A percentile compares a stretch with the other conserved stretches of the same genome.
phyloP scores from a whole-genome alignment of 2,329 filamentous ascomycete genomes.

The Pochonia chlamydosporia region DNA sequence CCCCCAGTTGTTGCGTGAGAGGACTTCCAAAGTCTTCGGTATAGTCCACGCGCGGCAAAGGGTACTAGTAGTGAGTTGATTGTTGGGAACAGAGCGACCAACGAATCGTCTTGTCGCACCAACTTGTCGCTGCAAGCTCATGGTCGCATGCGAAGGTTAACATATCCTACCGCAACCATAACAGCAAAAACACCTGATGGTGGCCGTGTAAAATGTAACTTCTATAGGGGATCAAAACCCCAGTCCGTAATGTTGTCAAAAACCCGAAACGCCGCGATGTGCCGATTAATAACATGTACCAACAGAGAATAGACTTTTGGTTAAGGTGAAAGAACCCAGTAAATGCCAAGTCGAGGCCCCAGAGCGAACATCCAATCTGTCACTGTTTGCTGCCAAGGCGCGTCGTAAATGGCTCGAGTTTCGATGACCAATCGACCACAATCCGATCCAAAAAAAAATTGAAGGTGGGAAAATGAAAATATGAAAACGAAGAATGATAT shows the following conservation, averaged over 20 bases:
- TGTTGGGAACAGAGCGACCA: not conserved
- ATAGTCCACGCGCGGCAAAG: too few species aligned
- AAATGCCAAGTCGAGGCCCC: not conserved
- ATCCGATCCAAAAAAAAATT: too few species aligned
- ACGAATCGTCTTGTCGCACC: not conserved
- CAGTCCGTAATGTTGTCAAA: conserved; percentile 2
- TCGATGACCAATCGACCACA: not conserved
- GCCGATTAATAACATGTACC: conserved; percentile 29
- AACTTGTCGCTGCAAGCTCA: not conserved
- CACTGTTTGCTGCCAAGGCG: not conserved
- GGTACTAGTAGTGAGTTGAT: too few species aligned
- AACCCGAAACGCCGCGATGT: conserved; percentile 21
- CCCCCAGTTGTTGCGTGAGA: not conserved
- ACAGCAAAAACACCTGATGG: conserved; percentile 10
- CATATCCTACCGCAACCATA: not conserved
- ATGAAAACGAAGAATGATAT: conserved; percentile 13
- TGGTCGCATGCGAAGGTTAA: not conserved
- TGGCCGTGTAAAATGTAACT: not conserved
- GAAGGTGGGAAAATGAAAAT: not conserved
- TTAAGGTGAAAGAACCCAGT: not conserved
- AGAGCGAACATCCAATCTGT: not conserved
- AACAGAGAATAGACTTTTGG: conserved; percentile 1
- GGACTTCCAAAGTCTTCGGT: too few species aligned
- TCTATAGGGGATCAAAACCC: conserved; percentile 1
- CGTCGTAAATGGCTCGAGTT: not conserved